phyloP scores from a whole-genome alignment of 495 filamentous ascomycete species.

The Penicillium lagena region DNA sequence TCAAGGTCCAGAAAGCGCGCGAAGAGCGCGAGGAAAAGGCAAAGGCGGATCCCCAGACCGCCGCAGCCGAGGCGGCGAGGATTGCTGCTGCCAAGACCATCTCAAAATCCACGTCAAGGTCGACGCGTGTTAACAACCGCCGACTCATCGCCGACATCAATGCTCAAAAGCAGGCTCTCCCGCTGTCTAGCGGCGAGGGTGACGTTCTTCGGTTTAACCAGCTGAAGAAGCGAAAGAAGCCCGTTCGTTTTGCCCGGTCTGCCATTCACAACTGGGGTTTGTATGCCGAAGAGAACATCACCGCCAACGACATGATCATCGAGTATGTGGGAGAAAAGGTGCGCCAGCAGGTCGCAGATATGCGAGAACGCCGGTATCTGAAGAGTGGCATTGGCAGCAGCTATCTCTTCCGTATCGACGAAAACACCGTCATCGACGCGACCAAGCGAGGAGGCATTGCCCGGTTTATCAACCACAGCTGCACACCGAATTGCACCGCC shows the following conservation, averaged over 20 bases:
- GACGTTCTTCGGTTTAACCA: conserved; percentile 97
- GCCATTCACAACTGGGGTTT: conserved; percentile 99
- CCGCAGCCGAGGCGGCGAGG: conserved; percentile 60
- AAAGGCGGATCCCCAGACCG: conserved; percentile 61
- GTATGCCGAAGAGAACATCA: conserved; percentile 95
- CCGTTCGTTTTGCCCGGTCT: conserved; percentile 93
- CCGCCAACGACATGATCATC: conserved; percentile 99
- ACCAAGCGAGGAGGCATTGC: conserved; percentile 98
- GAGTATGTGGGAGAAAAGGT: conserved; percentile 99
- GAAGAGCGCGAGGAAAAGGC: conserved; percentile 81
- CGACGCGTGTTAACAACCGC: conserved; percentile 90
- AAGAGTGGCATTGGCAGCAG: conserved; percentile 96
- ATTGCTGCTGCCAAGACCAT: conserved; percentile 72
- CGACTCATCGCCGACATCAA: conserved; percentile 90
- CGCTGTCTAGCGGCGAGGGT: conserved; percentile 60
- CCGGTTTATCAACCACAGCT: conserved; percentile 98
- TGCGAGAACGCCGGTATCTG: conserved; percentile 84
- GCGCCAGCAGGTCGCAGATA: conserved; percentile 89
- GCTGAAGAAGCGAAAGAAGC: conserved; percentile 98
- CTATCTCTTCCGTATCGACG: conserved; percentile 97
- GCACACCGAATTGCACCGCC: conserved; percentile 95
- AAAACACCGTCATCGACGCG: conserved; percentile 94
- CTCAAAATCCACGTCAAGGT: conserved; percentile 72
- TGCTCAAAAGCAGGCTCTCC: conserved; percentile 81
- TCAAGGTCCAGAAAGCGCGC: conserved; percentile 84